A percentile compares a stretch with the other conserved stretches of the same genome.
These are phyloP conservation scores for Tympanopsis confertula DNA, from an alignment of 2,329 filamentous ascomycete species.

Conservation along the genomic window DNA sequence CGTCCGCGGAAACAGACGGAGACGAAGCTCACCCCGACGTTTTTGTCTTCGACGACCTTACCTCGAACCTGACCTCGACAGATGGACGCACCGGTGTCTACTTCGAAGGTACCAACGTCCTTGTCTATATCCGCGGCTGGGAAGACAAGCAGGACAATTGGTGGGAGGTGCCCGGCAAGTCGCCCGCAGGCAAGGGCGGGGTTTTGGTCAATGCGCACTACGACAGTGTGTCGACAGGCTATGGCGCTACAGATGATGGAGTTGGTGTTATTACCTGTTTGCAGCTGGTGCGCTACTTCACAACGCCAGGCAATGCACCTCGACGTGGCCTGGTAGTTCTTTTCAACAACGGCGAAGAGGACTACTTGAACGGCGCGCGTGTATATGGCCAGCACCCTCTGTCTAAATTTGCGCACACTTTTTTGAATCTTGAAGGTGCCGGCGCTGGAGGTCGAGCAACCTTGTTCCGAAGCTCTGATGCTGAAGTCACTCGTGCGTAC, in stretches of 20 bases:
- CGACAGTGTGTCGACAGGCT: conserved; percentile 78
- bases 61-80: conserved; percentile 60
- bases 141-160: conserved; percentile 63
- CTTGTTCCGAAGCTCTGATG: conserved; percentile 78
- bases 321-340: conserved; percentile 72
- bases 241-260: conserved; percentile 87
- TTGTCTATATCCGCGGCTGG: conserved; percentile 78
- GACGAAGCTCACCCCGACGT: conserved; percentile 23
- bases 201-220: conserved; percentile 93
- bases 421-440: conserved; percentile 89
- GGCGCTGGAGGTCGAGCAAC: conserved; percentile 82
- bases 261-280: conserved; percentile 78
- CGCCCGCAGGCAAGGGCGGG: conserved; percentile 52
- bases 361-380: conserved; percentile 75
- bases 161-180: conserved; percentile 46
- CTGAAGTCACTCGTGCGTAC: conserved; percentile 74
- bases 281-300: conserved; percentile 80
- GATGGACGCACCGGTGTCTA: conserved; percentile 44
- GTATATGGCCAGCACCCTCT: conserved; percentile 77
- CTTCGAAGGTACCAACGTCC: conserved; percentile 85
- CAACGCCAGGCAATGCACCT: conserved; percentile 57
- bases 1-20: conserved; percentile 2
- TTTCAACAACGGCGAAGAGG: conserved; percentile 93
- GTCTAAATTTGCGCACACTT: conserved; percentile 70
- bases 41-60: conserved; percentile 67